phyloP scores from a whole-genome alignment of 495 filamentous ascomycete genomes.

The Aspergillus mulundensis region DNA sequence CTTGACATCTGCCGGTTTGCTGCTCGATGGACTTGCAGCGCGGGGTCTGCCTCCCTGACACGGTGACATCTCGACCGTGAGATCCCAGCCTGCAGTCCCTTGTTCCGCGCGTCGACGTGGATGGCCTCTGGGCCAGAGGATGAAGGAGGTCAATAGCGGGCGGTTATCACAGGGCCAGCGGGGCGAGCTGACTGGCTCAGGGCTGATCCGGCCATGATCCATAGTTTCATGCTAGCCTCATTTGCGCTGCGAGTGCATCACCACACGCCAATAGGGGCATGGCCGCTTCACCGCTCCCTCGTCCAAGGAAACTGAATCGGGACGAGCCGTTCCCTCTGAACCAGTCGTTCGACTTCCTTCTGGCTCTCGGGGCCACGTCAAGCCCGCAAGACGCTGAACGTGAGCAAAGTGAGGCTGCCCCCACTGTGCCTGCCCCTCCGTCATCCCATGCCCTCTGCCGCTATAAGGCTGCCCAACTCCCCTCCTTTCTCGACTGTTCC shows the following conservation, averaged over 20 bases:
- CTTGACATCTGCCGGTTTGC: background rate
- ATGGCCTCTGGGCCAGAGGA: conserved; percentile 16
- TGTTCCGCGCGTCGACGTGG: conserved; percentile 23
- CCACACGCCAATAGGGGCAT: background rate
- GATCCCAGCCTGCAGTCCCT: conserved; percentile 11
- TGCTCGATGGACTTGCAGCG: conserved; percentile 6
- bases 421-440: conserved; percentile 10
- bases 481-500: conserved; percentile 14
- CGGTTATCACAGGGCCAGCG: conserved; percentile 18
- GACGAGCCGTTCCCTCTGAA: conserved; percentile 5
- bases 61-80: conserved; percentile 3
- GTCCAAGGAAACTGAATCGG: conserved; percentile 1
- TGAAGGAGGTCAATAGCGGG: conserved; percentile 2
- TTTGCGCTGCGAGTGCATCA: background rate
- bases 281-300: conserved; percentile 4
- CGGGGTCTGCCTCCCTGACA: conserved; percentile 2
- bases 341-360: conserved; percentile 7
- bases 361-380: conserved; percentile 20
- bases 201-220: conserved; percentile 9
- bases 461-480: conserved; percentile 32
- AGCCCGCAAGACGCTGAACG: too few relatives aligned
- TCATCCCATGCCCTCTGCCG: background rate
- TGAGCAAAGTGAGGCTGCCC: conserved; percentile 28
- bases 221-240: conserved; percentile 9
- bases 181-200: conserved; percentile 11